Evolutionary conservation across 2,329 filamentous ascomycete species (phyloP).

Genomic region (Atkinsonella hypoxylon): DNA sequence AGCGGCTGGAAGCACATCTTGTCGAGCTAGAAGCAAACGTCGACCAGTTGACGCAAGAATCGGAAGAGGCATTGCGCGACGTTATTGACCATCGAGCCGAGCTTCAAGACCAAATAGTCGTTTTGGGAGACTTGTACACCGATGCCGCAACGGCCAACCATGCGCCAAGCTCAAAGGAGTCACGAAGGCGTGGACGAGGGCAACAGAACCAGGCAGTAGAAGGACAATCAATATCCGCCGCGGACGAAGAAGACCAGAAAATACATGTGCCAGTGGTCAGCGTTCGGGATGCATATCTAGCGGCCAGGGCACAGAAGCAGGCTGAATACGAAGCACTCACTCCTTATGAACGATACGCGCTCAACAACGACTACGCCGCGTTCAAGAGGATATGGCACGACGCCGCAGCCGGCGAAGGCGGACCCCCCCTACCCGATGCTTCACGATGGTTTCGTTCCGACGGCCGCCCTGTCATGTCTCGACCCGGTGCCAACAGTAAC

Average conservation of each 20-base stretch:
- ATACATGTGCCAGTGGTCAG: slow-evolving; percentile 15
- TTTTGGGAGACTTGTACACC: slow-evolving; percentile 25
- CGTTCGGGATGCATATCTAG: slow-evolving; percentile 21
- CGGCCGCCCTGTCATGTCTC: slow-evolving; percentile 29
- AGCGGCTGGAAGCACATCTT: slow-evolving; percentile 27
- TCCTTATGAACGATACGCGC: slow-evolving; percentile 36
- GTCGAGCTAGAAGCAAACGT: slow-evolving; percentile 27
- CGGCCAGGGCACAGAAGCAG: slow-evolving; percentile 24
- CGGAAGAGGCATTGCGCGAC: slow-evolving; percentile 34
- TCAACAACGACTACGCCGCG: slow-evolving; percentile 46
- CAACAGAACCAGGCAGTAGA: slow-evolving; percentile 6
- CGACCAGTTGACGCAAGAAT: slow-evolving; percentile 28
- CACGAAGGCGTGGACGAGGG: slow-evolving; percentile 8
- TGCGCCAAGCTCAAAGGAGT: slow-evolving; percentile 7
- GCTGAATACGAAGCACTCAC: slow-evolving; percentile 30
- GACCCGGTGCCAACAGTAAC: slow-evolving; percentile 6
- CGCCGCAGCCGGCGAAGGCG: slow-evolving; percentile 34
- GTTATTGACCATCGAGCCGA: slow-evolving; percentile 37
- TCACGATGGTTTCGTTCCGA: slow-evolving; percentile 40
- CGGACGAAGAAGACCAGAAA: slow-evolving; percentile 7
- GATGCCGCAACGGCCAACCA: slow-evolving; percentile 10
- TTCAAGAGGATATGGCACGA: slow-evolving; percentile 49
- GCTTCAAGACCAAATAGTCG: slow-evolving; percentile 34
- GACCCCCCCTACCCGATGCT: slow-evolving; percentile 39
- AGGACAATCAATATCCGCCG: slow-evolving; percentile 9